These are phyloP conservation scores for Phytophthora vignae DNA, from an alignment of 352 stramenopile species.

Conservation along the genomic window DNA sequence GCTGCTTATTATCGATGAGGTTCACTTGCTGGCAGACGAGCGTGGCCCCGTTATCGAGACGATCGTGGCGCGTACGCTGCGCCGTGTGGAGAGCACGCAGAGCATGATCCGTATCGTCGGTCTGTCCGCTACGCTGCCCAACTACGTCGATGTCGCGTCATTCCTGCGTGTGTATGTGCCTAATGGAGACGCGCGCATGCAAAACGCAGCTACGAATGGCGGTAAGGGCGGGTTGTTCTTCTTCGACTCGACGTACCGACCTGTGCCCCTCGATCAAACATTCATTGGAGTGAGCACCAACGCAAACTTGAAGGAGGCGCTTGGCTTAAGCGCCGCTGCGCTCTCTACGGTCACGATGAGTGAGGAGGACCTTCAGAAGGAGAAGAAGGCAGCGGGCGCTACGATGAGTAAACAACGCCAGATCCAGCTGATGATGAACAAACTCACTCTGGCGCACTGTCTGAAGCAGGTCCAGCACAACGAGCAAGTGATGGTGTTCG, in stretches of 20 bases:
- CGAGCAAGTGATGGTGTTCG: slow-evolving; percentile 99
- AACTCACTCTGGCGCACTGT: slow-evolving; percentile 79
- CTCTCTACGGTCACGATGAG: slow-evolving; percentile 58
- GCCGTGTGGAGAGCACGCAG: slow-evolving; percentile 98
- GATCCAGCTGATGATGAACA: slow-evolving; percentile 87
- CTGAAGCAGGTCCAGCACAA: slow-evolving; percentile 68
- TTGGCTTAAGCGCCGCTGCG: slow-evolving; percentile 55
- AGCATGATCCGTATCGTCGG: slow-evolving; percentile 98
- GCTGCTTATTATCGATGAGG: slow-evolving; percentile 99
- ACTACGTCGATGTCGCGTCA: slow-evolving; percentile 98
- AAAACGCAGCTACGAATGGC: slow-evolving; percentile 81
- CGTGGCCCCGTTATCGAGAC: slow-evolving; percentile 99
- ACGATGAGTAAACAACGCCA: slow-evolving; percentile 71
- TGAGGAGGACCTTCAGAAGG: slow-evolving; percentile 53
- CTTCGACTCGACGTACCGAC: slow-evolving; percentile 98
- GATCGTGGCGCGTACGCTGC: slow-evolving; percentile 98
- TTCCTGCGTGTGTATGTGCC: slow-evolving; percentile 96
- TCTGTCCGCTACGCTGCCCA: slow-evolving; percentile 98
- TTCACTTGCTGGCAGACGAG: slow-evolving; percentile 98
- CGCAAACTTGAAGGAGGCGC: slow-evolving; percentile 68
- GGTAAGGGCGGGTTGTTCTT: slow-evolving; percentile 95
- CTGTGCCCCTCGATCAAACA: slow-evolving; percentile 98
- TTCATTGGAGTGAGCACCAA: slow-evolving; percentile 97
- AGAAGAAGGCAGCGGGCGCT: slow-evolving; percentile 43
- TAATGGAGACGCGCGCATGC: slow-evolving; percentile 45